These are phyloP conservation scores for Inonotus obliquus DNA, from an alignment of 1,284 basidiomycete genomes.

Conservation along the genomic window DNA sequence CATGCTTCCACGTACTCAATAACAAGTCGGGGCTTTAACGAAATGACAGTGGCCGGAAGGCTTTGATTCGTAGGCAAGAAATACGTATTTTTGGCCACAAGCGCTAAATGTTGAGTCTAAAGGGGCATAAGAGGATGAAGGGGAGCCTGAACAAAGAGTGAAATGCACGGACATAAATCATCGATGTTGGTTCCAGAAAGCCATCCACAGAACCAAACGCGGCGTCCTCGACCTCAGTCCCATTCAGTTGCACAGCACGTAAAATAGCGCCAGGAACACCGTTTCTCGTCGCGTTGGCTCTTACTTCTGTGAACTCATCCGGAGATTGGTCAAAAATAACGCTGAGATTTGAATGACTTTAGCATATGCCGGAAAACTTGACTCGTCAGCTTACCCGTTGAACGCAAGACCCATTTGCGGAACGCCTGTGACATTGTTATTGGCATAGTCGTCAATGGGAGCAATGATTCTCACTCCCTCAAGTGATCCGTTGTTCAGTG, in stretches of 20 bases:
- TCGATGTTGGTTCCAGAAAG: slow-evolving; percentile 45
- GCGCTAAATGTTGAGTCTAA: slow-evolving; percentile 51
- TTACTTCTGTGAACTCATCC: slow-evolving; percentile 43
- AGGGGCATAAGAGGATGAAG: not conserved
- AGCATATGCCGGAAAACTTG: not conserved
- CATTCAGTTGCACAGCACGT: slow-evolving; percentile 33
- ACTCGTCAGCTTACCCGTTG: slow-evolving; percentile 44
- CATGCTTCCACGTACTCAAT: slow-evolving; percentile 44
- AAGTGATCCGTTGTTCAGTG: slow-evolving; percentile 40
- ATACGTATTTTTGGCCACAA: slow-evolving; percentile 51
- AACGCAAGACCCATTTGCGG: slow-evolving; percentile 41
- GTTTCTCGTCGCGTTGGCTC: slow-evolving; percentile 41
- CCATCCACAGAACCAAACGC: slow-evolving; percentile 44
- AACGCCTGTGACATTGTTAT: slow-evolving; percentile 47
- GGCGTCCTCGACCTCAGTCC: slow-evolving; percentile 33
- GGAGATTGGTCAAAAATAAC: slow-evolving; percentile 39
- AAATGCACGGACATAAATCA: slow-evolving; percentile 44
- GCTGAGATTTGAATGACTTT: slow-evolving; percentile 27
- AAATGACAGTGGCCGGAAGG: slow-evolving; percentile 35
- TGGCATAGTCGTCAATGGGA: slow-evolving; percentile 19
- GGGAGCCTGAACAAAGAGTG: slow-evolving; percentile 1
- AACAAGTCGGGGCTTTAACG: slow-evolving; percentile 42
- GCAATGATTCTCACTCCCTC: slow-evolving; percentile 31
- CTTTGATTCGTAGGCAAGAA: slow-evolving; percentile 39
- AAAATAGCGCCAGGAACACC: slow-evolving; percentile 55